Evolutionary conservation across 768 basidiomycete genomes (phyloP).

Genomic region (Termitomyces sp.): DNA sequence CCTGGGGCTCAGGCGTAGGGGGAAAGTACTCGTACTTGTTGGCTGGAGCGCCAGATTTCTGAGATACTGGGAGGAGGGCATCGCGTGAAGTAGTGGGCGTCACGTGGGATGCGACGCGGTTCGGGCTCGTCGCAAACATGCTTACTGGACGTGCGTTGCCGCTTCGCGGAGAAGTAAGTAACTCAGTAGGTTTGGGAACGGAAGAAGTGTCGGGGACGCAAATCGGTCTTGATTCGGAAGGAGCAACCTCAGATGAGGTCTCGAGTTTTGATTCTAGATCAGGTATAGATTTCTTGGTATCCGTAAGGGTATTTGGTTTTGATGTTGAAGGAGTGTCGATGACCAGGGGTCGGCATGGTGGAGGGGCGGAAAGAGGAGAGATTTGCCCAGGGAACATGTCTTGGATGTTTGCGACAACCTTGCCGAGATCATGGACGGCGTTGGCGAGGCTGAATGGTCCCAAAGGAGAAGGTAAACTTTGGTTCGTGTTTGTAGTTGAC

Average conservation of each 20-base stretch:
- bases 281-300: constrained; percentile 7
- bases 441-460: constrained; percentile 16
- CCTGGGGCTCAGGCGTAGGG: constrained; percentile 25
- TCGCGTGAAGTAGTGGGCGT: constrained; percentile 30
- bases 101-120: constrained; percentile 30
- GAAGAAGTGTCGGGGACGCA: background rate
- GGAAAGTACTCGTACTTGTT: constrained; percentile 30
- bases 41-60: constrained; percentile 10
- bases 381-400: constrained; percentile 17
- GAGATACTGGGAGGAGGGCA: constrained; percentile 24
- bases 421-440: constrained; percentile 14
- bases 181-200: background rate
- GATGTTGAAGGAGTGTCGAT: background rate
- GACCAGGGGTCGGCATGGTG: constrained; percentile 9
- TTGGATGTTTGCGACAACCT: constrained; percentile 17
- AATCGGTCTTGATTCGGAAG: background rate
- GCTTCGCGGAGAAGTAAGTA: background rate
- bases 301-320: background rate
- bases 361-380: constrained; percentile 12
- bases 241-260: background rate
- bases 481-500: background rate
- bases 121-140: constrained; percentile 34
- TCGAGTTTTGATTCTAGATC: constrained; percentile 1
- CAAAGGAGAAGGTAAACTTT: constrained; percentile 9
- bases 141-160: constrained; percentile 24